These are phyloP conservation scores for Lunasporangiospora selenospora DNA, from an alignment of 192 early-diverging fungal genomes.

Conservation along the genomic window DNA sequence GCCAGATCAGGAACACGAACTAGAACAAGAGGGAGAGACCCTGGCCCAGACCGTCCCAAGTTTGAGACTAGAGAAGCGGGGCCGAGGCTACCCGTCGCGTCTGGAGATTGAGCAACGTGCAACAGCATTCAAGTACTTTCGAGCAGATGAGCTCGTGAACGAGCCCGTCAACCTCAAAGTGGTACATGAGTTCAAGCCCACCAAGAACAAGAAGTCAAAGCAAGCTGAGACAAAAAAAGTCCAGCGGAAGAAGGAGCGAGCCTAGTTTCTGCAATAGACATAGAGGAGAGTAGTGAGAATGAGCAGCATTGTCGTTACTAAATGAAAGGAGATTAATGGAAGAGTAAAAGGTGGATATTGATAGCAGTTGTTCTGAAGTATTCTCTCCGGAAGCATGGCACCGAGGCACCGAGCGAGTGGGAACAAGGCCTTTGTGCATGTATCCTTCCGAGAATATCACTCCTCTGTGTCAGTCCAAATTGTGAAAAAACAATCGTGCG, in stretches of 20 bases:
- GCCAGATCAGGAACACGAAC: neutral
- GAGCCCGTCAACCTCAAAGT: neutral
- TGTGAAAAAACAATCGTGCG: too few species aligned
- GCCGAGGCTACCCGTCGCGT: neutral
- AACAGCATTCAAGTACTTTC: constrained; percentile 8
- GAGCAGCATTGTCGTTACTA: neutral
- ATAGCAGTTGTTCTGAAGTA: too few species aligned
- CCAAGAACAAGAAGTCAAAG: constrained; percentile 8
- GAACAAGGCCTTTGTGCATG: too few species aligned
- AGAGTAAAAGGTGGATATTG: too few species aligned
- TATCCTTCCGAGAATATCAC: too few species aligned
- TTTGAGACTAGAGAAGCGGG: neutral
- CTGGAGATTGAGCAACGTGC: constrained; percentile 11
- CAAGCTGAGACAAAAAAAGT: neutral
- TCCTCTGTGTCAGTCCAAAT: too few species aligned
- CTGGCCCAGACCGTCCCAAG: neutral
- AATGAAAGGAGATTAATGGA: neutral
- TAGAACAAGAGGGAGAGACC: neutral
- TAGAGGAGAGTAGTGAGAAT: neutral
- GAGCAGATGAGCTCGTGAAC: neutral
- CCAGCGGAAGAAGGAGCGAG: neutral
- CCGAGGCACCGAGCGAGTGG: too few species aligned
- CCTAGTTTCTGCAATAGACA: neutral
- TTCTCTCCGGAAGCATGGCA: neutral
- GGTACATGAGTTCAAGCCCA: neutral